Percentiles rank a stretch among this genome's conserved stretches.
These are phyloP conservation scores for Cicer cuneatum DNA, from an alignment of 306 rosid species.

Conservation along the genomic window DNA sequence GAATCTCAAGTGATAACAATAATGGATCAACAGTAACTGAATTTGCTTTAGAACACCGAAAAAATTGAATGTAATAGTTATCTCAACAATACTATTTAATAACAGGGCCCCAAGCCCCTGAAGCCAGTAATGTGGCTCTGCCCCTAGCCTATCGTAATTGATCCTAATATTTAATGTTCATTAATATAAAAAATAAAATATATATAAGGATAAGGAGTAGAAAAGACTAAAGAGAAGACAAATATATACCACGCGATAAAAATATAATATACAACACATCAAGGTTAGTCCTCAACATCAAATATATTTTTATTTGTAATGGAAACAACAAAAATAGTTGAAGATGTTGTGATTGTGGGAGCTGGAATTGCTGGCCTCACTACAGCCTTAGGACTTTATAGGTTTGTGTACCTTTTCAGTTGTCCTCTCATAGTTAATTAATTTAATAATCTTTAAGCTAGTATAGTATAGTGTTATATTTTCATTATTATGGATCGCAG, in stretches of 20 bases:
- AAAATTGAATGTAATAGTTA: too few relatives aligned
- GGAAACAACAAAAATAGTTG: slow-evolving; percentile 40
- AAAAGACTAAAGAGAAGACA: background rate
- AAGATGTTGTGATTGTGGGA: slow-evolving; percentile 79
- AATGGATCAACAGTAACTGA: too few relatives aligned
- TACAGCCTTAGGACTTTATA: slow-evolving; percentile 68
- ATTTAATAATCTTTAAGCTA: background rate
- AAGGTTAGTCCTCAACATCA: background rate
- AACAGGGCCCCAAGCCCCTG: too few relatives aligned
- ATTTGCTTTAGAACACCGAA: too few relatives aligned
- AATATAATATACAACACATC: background rate
- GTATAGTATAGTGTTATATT: too few relatives aligned
- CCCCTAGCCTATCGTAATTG: background rate
- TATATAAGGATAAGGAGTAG: background rate
- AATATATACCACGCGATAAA: background rate
- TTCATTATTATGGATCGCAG: slow-evolving; percentile 38
- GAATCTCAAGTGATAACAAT: too few relatives aligned
- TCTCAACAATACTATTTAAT: too few relatives aligned
- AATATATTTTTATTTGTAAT: background rate
- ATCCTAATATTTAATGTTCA: background rate
- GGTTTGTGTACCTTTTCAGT: slow-evolving; percentile 23
- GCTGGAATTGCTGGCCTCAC: slow-evolving; percentile 85
- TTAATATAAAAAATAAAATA: background rate
- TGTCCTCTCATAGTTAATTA: too few relatives aligned
- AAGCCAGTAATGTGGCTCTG: too few relatives aligned